phyloP scores from a whole-genome alignment of 2,329 filamentous ascomycete genomes.

The Kalaharituber pfeilii region DNA sequence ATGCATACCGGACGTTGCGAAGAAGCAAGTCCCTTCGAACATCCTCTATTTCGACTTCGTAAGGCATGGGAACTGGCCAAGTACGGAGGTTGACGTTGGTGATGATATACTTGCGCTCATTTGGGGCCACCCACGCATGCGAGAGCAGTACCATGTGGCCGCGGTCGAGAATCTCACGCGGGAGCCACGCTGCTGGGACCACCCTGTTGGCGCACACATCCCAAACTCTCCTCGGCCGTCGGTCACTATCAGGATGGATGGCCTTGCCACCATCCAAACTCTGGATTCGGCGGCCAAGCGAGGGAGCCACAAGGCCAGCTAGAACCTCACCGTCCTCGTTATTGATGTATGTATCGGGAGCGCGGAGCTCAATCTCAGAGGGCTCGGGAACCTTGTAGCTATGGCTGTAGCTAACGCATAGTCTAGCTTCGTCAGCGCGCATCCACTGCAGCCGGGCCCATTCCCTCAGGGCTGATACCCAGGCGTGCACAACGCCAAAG shows the following conservation, averaged over 20 bases:
- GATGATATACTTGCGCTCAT: not conserved
- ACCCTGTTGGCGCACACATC: not conserved
- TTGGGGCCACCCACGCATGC: not conserved
- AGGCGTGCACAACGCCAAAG: not conserved
- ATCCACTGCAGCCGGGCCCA: not conserved
- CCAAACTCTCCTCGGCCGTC: not conserved
- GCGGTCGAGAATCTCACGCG: too few relatives aligned
- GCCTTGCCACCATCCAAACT: not conserved
- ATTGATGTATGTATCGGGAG: not conserved
- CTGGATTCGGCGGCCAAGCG: not conserved
- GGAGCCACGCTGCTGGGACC: too few relatives aligned
- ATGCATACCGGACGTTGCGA: not conserved
- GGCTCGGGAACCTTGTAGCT: not conserved
- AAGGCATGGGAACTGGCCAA: not conserved
- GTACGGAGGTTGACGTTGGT: not conserved
- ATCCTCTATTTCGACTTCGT: not conserved
- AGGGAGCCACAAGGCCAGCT: not conserved
- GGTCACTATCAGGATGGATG: too few relatives aligned
- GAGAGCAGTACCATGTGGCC: not conserved
- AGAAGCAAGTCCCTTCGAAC: not conserved
- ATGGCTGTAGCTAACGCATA: not conserved
- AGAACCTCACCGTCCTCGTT: not conserved
- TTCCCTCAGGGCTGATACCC: not conserved
- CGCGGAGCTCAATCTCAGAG: too few relatives aligned
- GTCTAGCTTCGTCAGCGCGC: not conserved